Conservation (phyloP, 2,329 filamentous ascomycete genomes). For the Bisporella sp. region DNA sequence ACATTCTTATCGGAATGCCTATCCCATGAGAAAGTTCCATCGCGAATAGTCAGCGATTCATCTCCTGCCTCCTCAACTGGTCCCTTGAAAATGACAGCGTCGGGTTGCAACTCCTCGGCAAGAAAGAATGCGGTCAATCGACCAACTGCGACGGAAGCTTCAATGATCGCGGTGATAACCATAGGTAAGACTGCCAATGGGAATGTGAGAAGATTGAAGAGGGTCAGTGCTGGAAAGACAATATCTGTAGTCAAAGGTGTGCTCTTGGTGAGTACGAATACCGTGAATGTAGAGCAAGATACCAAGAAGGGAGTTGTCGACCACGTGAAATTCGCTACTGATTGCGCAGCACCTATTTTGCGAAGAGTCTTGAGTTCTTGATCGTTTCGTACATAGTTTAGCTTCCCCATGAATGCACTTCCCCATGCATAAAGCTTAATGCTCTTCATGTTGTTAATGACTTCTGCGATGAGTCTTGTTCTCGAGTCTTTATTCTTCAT, state of each 20-base stretch:
- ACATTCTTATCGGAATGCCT: conserved; percentile 65
- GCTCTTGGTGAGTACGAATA: conserved; percentile 82
- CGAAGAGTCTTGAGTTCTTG: conserved; percentile 90
- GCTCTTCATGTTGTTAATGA: conserved; percentile 99
- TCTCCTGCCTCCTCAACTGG: conserved; percentile 72
- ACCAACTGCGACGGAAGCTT: conserved; percentile 85
- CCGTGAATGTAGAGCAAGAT: conserved; percentile 90
- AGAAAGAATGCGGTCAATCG: conserved; percentile 79
- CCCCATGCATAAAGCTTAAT: conserved; percentile 99
- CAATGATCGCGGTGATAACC: conserved; percentile 95
- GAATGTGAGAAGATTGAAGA: conserved; percentile 96
- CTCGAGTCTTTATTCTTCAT: conserved; percentile 99
- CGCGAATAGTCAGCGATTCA: conserved; percentile 74
- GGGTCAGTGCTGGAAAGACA: conserved; percentile 84
- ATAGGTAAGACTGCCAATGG: conserved; percentile 90
- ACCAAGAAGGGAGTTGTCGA: conserved; percentile 95
- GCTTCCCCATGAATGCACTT: conserved; percentile 92
- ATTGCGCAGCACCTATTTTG: conserved; percentile 91
- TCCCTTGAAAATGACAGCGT: conserved; percentile 68
- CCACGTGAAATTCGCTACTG: conserved; percentile 96
- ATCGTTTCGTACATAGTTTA: conserved; percentile 94
- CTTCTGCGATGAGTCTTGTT: conserved; percentile 91
- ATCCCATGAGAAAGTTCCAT: conserved; percentile 93
- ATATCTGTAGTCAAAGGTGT: conserved; percentile 85
- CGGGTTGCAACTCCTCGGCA: conserved; percentile 82